Percentiles rank a stretch among this genome's conserved stretches.
These are phyloP conservation scores for Sarocladium oryzae DNA, from an alignment of 2,329 filamentous ascomycete genomes.

Conservation along the genomic window DNA sequence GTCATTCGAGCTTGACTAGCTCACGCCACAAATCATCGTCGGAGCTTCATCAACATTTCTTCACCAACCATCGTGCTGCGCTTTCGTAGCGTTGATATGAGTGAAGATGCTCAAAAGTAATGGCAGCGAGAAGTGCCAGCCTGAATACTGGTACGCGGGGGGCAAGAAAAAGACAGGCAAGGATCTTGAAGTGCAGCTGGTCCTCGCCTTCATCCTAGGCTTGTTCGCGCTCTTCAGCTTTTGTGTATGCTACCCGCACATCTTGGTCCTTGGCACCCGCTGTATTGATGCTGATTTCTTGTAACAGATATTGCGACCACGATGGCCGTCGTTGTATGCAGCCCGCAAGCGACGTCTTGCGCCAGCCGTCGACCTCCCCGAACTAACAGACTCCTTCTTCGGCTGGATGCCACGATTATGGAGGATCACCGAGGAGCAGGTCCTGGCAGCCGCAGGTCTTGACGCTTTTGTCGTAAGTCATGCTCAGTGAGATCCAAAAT, in stretches of 20 bases:
- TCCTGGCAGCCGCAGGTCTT: conserved; percentile 82
- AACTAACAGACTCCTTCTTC: conserved; percentile 76
- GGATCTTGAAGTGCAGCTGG: conserved; percentile 57
- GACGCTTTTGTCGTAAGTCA: conserved; percentile 80
- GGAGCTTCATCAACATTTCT: background rate
- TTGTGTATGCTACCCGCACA: conserved; percentile 49
- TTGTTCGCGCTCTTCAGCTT: conserved; percentile 67
- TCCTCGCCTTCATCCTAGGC: conserved; percentile 65
- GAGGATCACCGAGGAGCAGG: conserved; percentile 78
- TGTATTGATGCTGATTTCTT: too few species aligned
- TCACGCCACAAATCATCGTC: background rate
- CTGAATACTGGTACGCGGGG: background rate
- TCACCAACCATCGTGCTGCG: background rate
- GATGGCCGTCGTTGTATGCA: conserved; percentile 88
- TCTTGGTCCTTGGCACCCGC: background rate
- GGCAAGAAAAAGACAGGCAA: background rate
- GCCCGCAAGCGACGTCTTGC: conserved; percentile 74
- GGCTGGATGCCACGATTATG: conserved; percentile 90
- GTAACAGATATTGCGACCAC: conserved; percentile 72
- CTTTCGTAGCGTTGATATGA: background rate
- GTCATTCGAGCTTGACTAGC: background rate
- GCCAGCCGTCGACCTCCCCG: conserved; percentile 56
- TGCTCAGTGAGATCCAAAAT: too few species aligned
- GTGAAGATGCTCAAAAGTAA: background rate
- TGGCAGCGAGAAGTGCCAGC: background rate